Conservation (phyloP, 176 grass and related monocot species). For the Cenchrus americanus region DNA sequence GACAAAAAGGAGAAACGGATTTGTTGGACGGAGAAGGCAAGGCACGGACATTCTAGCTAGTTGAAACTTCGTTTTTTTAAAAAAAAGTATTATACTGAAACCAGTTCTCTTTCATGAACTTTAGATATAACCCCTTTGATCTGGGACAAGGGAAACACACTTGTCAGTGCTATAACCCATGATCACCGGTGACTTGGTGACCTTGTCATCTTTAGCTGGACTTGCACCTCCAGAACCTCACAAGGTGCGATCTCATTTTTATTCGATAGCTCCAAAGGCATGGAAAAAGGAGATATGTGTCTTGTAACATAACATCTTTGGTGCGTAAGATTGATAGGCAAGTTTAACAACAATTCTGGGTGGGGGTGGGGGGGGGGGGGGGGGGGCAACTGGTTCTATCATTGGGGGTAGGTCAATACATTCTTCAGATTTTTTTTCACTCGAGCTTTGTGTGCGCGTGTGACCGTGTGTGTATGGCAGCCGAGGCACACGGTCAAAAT, state of each 20-base stretch:
- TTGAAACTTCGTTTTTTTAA: no score
- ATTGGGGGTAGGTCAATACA: conserved; percentile 24
- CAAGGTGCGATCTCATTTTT: background rate
- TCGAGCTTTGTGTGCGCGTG: no score
- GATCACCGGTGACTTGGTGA: background rate
- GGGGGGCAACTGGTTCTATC: conserved; percentile 15
- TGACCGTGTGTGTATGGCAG: no score
- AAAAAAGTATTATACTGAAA: no score
- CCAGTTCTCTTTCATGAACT: no score
- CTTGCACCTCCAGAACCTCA: background rate
- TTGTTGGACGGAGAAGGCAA: background rate
- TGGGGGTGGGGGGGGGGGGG: no score
- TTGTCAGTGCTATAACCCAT: background rate
- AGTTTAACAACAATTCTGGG: conserved; percentile 37
- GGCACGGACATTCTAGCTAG: background rate
- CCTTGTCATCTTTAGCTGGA: background rate
- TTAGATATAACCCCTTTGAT: no score
- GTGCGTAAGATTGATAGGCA: conserved; percentile 11
- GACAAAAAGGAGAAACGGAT: background rate
- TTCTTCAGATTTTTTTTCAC: background rate
- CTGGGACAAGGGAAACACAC: background rate
- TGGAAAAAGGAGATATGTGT: no score
- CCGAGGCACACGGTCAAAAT: no score
- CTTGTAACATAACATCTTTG: background rate
- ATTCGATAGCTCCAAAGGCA: background rate